Base-by-base conservation (phyloP, 2,329 filamentous ascomycete genomes). In the Dendrostoma leiphaemia region DNA sequence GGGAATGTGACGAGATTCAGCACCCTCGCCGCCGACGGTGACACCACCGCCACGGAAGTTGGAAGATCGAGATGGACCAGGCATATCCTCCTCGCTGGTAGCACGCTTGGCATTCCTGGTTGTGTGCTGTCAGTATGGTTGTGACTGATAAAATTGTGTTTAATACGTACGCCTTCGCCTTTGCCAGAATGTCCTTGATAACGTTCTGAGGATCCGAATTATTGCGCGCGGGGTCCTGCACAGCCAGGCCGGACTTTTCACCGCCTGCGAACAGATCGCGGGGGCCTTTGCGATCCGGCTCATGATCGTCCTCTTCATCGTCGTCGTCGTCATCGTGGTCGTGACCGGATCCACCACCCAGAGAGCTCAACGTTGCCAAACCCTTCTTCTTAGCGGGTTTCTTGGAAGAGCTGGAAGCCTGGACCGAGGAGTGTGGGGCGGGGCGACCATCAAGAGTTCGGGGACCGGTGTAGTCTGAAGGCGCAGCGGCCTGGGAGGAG, bases 201-300 rank as follows among this genome's bases (percentile, higher is more conserved):
- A 87, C 73, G 60, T 77, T 80, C 63, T 75, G 74, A 0, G 81
- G 73, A 37, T 81, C 79, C 2, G 69, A 69, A 10, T 78, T 72
- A 40, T 70, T 69, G 48, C 76, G 70, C 4, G 67, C 65, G 1
- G 85, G 85, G 62, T 88, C 85, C 64, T 88, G 84, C 23, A 88
- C 81, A 21, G 85, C 85, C 43, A 88, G 69, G 0, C 83, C 85
- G 28, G 89, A 93, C 78, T 94, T 94, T 72, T 93, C 90, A 31
- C 90, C 90, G 48, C 90, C 90, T 19, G 90, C 87, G 69, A 92
- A 94, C 59, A 92, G 74, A 65, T 94, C 89, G 58, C 84, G 75
- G 6, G 78, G 77, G 24, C 78, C 77, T 59, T 84, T 79, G 32
- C 82, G 76, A 26, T 85, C 81, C 1, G 86, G 77, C 2, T 80